Base-by-base conservation (phyloP, 1,139 yeast genomes). In the Scheffersomyces illinoinensis region DNA sequence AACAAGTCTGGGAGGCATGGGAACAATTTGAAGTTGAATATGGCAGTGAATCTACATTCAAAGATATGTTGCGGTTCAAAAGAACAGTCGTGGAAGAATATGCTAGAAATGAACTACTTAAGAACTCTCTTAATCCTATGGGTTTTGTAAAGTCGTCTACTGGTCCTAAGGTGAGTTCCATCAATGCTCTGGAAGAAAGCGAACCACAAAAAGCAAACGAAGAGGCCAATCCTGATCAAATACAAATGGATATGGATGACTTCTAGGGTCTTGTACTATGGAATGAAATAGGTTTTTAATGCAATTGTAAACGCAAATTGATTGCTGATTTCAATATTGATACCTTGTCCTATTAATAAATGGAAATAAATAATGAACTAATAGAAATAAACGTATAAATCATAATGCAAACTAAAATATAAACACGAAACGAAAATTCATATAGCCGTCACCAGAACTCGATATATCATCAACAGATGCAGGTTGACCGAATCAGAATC, bases 1-100 rank as follows among this genome's bases (percentile, higher is more conserved):
- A 71, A 63, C 71, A 70, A 5, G 70, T 84, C 10, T 89, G 93
- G 93, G 72, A 73, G 1, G 72, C 74, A 52, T 93, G 97, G 97
- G 89, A 88, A 59, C 72, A 77, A 14, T 91, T 92, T 71, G 98
- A 93, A 68, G 71, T 91, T 50, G 78, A 83, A 20, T 67, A 85
- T 69, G 98, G 98, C 2, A 77, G 83, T 61, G 96, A 90, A 66
- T 81, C 79, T 2, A 85, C 90, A 0, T 92, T 85, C 71, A 92
- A 90, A 66, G 89, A 87, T 18, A 89, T 92, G 93, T 72, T 93
- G 23, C 77, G 89, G 54, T 77, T 81, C 64, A 90, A 88, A 69
- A 78, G 93, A 53, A 57, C 55, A 3, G 60, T 70, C 3, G 57
- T 55, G 18, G 58, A 61, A 55, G 76, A 82, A 54, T 77, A 82